Evolutionary conservation across 2,329 filamentous ascomycete genomes (phyloP).

Genomic region (Claviceps sp.): DNA sequence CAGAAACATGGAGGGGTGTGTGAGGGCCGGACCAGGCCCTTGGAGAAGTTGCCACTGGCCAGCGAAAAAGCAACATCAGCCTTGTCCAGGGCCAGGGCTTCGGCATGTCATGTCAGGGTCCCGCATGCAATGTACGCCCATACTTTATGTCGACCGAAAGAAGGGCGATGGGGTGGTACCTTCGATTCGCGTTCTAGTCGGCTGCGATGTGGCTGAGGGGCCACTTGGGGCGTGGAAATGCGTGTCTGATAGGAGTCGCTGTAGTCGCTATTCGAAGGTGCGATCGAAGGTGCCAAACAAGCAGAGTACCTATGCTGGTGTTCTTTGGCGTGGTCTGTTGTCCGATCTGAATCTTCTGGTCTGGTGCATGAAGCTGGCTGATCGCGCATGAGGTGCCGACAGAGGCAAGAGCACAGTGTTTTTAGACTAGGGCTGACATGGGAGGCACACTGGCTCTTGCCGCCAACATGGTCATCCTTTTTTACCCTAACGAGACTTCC

Average conservation of each 20-base stretch:
- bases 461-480: neutral
- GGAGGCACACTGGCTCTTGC: neutral
- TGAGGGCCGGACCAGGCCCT: neutral
- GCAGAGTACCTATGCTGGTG: neutral
- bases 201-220: neutral
- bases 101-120: conserved; percentile 2
- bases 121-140: neutral
- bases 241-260: neutral
- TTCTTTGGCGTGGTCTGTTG: neutral
- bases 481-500: too few relatives aligned
- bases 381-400: too few relatives aligned
- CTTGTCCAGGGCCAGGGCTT: neutral
- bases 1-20: neutral
- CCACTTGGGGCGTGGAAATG: neutral
- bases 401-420: too few relatives aligned
- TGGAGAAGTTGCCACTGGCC: neutral
- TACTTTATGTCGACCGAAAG: too few relatives aligned
- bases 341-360: too few relatives aligned
- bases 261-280: neutral
- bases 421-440: too few relatives aligned
- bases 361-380: too few relatives aligned
- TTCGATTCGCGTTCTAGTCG: neutral
- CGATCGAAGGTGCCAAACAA: neutral
- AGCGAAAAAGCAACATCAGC: neutral
- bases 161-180: neutral